phyloP scores from a whole-genome alignment of 31 red algal genomes.

The Porphyra umbilicalis region DNA sequence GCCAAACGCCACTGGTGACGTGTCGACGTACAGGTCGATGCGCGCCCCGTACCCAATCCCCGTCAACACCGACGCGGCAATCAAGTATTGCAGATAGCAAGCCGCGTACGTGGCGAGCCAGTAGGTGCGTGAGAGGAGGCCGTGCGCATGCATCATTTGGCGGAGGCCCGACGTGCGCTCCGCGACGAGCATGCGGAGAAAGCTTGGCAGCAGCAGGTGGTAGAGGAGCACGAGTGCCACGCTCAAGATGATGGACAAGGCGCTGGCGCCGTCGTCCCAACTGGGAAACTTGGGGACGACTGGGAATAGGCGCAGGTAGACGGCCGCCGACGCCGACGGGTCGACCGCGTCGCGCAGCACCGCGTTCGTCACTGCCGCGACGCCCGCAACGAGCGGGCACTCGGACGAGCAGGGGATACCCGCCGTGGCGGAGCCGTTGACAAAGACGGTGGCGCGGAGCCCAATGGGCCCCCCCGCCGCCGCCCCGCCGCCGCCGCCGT shows the following conservation, averaged over 20 bases:
- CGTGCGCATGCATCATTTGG: conserved; percentile 70
- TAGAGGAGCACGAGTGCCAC: conserved; percentile 52
- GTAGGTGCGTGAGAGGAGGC: conserved; percentile 50
- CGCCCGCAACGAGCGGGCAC: conserved; percentile 50
- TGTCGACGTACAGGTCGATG: conserved; percentile 63
- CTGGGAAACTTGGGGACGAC: too few species aligned
- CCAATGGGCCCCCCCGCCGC: neutral
- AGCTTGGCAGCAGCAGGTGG: conserved; percentile 67
- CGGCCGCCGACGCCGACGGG: conserved; percentile 13
- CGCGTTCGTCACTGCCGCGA: conserved; percentile 27
- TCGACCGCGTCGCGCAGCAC: conserved; percentile 26
- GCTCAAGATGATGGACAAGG: conserved; percentile 36
- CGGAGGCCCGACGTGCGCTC: conserved; percentile 57
- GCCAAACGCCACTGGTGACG: conserved; percentile 58
- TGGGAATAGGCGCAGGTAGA: conserved; percentile 54
- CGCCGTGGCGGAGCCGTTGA: conserved; percentile 16
- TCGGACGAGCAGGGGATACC: conserved; percentile 5
- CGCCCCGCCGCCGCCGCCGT: conserved; percentile 2
- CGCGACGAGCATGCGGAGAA: conserved; percentile 55
- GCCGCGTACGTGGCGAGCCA: conserved; percentile 70
- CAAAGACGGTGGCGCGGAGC: conserved; percentile 22
- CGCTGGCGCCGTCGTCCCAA: conserved; percentile 4
- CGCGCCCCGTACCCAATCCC: conserved; percentile 27
- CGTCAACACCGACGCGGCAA: conserved; percentile 25
- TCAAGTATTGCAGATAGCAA: conserved; percentile 27